Base-by-base conservation (phyloP, 148 eudicot species). In the Rhododendron molle region DNA sequence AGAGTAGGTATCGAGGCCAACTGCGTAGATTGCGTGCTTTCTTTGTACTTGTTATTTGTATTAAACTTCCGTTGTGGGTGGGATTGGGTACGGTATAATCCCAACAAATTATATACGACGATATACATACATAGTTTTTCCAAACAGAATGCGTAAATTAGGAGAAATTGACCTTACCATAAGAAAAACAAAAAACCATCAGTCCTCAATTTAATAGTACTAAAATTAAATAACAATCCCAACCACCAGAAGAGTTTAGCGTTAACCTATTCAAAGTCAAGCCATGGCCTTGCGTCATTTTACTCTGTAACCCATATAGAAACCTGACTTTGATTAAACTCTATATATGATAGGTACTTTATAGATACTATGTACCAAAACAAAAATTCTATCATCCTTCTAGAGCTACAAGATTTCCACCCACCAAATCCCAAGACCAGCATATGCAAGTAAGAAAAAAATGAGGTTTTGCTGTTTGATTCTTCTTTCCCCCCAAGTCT, bases 251-350 rank as follows among this genome's bases (percentile, higher is more conserved):
- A 30, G 52, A 28, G 82, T 30, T 80, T 52, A 20, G 13, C 32
- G 83, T 32, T 80, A 30, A 50, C 23, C 62, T 52, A 15, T 82
- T 82, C 84, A 83, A 83, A 83, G 84, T 83, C 77, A 83, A 83
- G 84, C 7, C 34, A 65, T 0, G 16, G 49, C 30, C 47, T 36
- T 67, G 36, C 21, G 50, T n/a, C 84, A 67, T 67, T 82, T 43
- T 3, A 62, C 7, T 82, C 30, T 36, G 47, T 54, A 34, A 62
- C 34, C n/a, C 13, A 40, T n/a, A 40, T 7, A 56, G 32, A n/a
- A n/a, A 23, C 2, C 16, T 15, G 14, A 82, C 52, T 28, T 28
- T n/a, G 3, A 40, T 40, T 40, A 62, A 72, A 62, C 73, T 60
- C 74, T 58, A 60, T 60, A 60, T 13, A 36, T 47, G 50, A 36